phyloP scores from a whole-genome alignment of 768 basidiomycete species.

The Gloeopeniophorella convolvens region DNA sequence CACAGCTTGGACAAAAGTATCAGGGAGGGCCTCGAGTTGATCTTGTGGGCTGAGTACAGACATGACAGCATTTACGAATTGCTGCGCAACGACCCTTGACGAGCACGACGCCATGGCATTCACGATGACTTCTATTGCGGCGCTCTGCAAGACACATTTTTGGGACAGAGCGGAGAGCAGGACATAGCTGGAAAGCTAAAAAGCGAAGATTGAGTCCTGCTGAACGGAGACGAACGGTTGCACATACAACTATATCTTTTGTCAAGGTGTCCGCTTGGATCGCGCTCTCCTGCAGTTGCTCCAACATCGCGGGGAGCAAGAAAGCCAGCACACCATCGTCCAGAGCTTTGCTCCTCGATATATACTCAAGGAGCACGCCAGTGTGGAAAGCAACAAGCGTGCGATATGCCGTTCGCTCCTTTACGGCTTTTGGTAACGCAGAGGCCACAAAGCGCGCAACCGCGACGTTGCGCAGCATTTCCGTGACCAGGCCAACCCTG shows the following conservation, averaged over 20 bases:
- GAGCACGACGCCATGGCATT: constrained; percentile 47
- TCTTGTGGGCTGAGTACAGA: constrained; percentile 62
- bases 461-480: constrained; percentile 67
- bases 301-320: constrained; percentile 56
- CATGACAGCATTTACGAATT: constrained; percentile 59
- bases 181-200: constrained; percentile 66
- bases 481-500: constrained; percentile 62
- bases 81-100: constrained; percentile 41
- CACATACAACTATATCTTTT: constrained; percentile 52
- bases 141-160: constrained; percentile 49
- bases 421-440: constrained; percentile 55
- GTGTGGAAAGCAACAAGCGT: constrained; percentile 79
- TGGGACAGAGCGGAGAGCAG: constrained; percentile 65
- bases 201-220: not conserved
- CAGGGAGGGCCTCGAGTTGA: constrained; percentile 39
- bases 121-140: constrained; percentile 57
- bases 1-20: constrained; percentile 5
- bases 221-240: not conserved
- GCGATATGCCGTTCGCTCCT: constrained; percentile 42
- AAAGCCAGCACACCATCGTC: constrained; percentile 64
- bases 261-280: constrained; percentile 3
- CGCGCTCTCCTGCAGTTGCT: constrained; percentile 39
- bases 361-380: constrained; percentile 71
- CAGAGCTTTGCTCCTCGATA: constrained; percentile 49
- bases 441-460: constrained; percentile 65